A percentile compares a stretch with the other conserved stretches of the same genome.
Conservation (phyloP, 768 basidiomycete species). For the Omphalotus guepiniiformis region DNA sequence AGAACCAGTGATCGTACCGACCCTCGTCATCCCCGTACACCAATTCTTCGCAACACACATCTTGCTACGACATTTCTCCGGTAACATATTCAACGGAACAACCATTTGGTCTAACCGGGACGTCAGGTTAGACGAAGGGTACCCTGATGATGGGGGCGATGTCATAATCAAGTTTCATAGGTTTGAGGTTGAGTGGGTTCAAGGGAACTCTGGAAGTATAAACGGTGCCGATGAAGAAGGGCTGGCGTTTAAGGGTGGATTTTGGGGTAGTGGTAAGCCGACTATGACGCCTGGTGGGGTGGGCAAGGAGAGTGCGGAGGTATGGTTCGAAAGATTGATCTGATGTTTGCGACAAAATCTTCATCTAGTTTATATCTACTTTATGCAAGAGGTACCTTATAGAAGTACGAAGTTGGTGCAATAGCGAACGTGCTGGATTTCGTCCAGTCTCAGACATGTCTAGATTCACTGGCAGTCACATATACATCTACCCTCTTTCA, state of each 20-base stretch:
- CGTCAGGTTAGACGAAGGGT: slow-evolving; percentile 23
- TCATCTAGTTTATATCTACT: too few species aligned
- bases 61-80: slow-evolving; percentile 32
- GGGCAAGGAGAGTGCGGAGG: slow-evolving; percentile 7
- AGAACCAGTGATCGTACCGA: slow-evolving; percentile 19
- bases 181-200: slow-evolving; percentile 37
- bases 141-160: slow-evolving; percentile 3
- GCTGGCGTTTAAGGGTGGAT: slow-evolving; percentile 33
- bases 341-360: neutral
- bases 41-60: slow-evolving; percentile 34
- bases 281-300: neutral
- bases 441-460: too few species aligned
- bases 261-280: slow-evolving; percentile 34
- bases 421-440: too few species aligned
- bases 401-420: too few species aligned
- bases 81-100: slow-evolving; percentile 35
- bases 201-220: slow-evolving; percentile 9
- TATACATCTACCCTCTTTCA: too few species aligned
- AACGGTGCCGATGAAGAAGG: slow-evolving; percentile 32
- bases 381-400: too few species aligned
- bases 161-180: slow-evolving; percentile 31
- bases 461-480: too few species aligned
- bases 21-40: slow-evolving; percentile 30
- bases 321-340: slow-evolving; percentile 3
- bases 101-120: slow-evolving; percentile 33